Conservation (phyloP, 1,284 basidiomycete genomes). For the Fomitopsis schrenkii region DNA sequence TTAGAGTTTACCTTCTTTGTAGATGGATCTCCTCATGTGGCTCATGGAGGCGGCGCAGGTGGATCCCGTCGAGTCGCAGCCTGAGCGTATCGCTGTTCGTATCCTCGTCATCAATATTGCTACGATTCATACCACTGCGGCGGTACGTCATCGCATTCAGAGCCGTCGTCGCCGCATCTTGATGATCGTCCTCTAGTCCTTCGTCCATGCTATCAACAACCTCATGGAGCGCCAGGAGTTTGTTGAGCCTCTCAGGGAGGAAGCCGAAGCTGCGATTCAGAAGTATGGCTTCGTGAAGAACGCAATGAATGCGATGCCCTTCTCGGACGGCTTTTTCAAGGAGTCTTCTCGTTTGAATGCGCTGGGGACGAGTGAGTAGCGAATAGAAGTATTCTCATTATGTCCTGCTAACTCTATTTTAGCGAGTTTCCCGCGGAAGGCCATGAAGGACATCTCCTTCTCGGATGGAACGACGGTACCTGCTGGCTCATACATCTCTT, state of each 20-base stretch:
- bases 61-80: constrained; percentile 7
- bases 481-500: constrained; percentile 12
- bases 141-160: constrained; percentile 1
- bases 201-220: constrained; percentile 11
- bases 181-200: constrained; percentile 2
- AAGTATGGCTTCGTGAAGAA: constrained; percentile 10
- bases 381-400: background rate
- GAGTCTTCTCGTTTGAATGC: constrained; percentile 12
- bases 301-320: constrained; percentile 5
- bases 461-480: constrained; percentile 17
- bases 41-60: constrained; percentile 9
- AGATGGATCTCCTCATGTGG: constrained; percentile 10
- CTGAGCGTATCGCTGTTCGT: constrained; percentile 9
- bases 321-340: constrained; percentile 14
- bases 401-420: background rate
- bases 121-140: constrained; percentile 12
- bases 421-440: constrained; percentile 14
- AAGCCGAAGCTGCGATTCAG: constrained; percentile 4
- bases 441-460: constrained; percentile 14
- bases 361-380: constrained; percentile 3
- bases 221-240: constrained; percentile 6
- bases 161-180: background rate
- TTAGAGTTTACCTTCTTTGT: background rate
- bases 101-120: constrained; percentile 14
- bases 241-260: constrained; percentile 8